phyloP scores from a whole-genome alignment of 345 rosid species.

The Nephelium lappaceum region DNA sequence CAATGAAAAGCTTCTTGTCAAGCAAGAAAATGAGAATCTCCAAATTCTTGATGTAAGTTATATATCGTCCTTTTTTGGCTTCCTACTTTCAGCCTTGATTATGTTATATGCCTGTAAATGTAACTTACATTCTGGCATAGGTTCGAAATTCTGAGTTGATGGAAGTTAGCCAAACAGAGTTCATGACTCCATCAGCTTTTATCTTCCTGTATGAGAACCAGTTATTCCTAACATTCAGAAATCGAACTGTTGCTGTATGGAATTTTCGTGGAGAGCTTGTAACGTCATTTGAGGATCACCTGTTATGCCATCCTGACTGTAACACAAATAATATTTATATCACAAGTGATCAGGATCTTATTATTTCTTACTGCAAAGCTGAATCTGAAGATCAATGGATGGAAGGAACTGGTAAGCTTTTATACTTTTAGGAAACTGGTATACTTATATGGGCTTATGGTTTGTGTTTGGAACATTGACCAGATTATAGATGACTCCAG shows the following conservation, averaged over 20 bases:
- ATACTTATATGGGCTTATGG: background rate
- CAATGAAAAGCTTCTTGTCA: slow-evolving; percentile 98
- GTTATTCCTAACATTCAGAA: slow-evolving; percentile 89
- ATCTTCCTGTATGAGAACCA: slow-evolving; percentile 95
- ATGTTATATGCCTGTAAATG: background rate
- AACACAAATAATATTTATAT: slow-evolving; percentile 95
- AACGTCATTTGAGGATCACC: slow-evolving; percentile 97
- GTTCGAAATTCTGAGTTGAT: slow-evolving; percentile 78
- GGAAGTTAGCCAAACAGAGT: slow-evolving; percentile 79
- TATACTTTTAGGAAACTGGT: slow-evolving; percentile 3
- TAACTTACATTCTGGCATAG: slow-evolving; percentile 35
- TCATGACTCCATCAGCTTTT: slow-evolving; percentile 96
- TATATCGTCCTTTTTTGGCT: background rate
- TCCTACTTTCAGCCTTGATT: slow-evolving; percentile 8
- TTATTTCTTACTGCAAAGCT: slow-evolving; percentile 97
- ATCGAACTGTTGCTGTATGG: slow-evolving; percentile 88
- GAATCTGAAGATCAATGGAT: slow-evolving; percentile 88
- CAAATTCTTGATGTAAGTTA: slow-evolving; percentile 91
- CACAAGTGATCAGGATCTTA: slow-evolving; percentile 97
- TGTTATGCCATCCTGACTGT: slow-evolving; percentile 95
- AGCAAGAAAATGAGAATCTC: slow-evolving; percentile 97
- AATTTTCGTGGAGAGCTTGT: slow-evolving; percentile 96
- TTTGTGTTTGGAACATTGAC: background rate
- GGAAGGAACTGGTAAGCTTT: slow-evolving; percentile 75
- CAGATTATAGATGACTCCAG: background rate